Base-by-base conservation (phyloP, 2,329 filamentous ascomycete genomes). In the Balansia obtecta region DNA sequence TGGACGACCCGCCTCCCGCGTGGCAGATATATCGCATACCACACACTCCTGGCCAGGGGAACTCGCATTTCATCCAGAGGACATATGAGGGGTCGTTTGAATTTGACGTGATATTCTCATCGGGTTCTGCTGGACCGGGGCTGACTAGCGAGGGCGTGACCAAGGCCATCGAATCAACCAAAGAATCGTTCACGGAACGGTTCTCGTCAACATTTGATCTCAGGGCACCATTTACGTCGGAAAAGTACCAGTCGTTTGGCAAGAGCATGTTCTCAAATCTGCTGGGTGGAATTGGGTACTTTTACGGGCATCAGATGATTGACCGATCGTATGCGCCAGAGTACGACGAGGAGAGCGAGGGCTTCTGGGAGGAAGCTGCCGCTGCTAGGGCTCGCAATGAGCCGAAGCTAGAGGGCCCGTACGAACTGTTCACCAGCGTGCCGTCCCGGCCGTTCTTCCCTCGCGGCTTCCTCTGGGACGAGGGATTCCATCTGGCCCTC, bases 391-490 rank as follows among this genome's bases (percentile, higher is more conserved):
- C 73, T 22, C 80, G 82, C 52, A 82, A 80, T 50, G 69, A 80
- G 55, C 82, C 89, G 56, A 73, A 80, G 53, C 68, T 84, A 0
- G 89, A 94, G 61, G 88, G 88, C 0, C 88, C 91, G 1, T 87
- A 84, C 50, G 88, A 95, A 65, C 78, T 98, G 2, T 97, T 90
- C 64, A 94, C 90, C 7, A 88, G 83, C 59, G 84, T 97, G 51
- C 93, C 93, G 0, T 97, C 91, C 9, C 77, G 93, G 4, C 87
- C 93, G 0, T 98, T 98, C 72, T 98, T 98, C 69, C 93, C 93
- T 1, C 79, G 93, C 54, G 93, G 93, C 1, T 98, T 98, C 65
- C 75, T 97, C 4, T 98, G 93, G 93, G 93, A 98, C 60, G 93
- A 98, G 66, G 93, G 93, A 0, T 98, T 97, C 68, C 93, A 98